Percentiles rank a stretch among this genome's conserved stretches.
phyloP scores from a whole-genome alignment of 78 protist genomes.

The Diacronema lutheri region DNA sequence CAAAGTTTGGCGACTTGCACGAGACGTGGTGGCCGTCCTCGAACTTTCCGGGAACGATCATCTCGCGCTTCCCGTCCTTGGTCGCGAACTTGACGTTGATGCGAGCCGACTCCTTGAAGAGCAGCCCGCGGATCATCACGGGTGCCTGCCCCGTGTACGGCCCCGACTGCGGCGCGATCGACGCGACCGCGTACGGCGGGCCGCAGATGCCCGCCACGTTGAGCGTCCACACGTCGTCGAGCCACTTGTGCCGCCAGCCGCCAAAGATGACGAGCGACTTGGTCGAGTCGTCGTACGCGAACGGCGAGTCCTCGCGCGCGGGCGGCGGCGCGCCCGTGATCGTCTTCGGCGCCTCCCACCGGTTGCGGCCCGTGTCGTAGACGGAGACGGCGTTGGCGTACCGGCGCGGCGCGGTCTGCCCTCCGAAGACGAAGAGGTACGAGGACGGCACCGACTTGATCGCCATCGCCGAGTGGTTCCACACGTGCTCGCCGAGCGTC shows the following conservation, averaged over 20 bases:
- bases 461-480: neutral
- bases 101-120: neutral
- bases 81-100: conserved; percentile 9
- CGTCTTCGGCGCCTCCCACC: neutral
- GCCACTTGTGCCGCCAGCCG: conserved; percentile 40
- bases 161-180: conserved; percentile 5
- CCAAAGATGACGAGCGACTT: conserved; percentile 12
- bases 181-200: conserved; percentile 30
- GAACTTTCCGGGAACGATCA: neutral
- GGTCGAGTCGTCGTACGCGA: conserved; percentile 7
- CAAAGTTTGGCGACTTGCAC: conserved; percentile 37
- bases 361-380: neutral
- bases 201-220: conserved; percentile 39
- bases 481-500: neutral
- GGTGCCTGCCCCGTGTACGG: conserved; percentile 21
- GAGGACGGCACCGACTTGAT: neutral
- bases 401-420: neutral
- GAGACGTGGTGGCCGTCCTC: neutral
- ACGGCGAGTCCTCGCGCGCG: conserved; percentile 26
- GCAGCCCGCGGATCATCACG: neutral
- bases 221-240: neutral
- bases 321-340: neutral
- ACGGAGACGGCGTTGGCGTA: neutral
- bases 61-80: conserved; percentile 1
- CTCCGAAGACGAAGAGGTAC: neutral